Conservation (phyloP, 257 asterid species). For the Solanum chmielewskii region DNA sequence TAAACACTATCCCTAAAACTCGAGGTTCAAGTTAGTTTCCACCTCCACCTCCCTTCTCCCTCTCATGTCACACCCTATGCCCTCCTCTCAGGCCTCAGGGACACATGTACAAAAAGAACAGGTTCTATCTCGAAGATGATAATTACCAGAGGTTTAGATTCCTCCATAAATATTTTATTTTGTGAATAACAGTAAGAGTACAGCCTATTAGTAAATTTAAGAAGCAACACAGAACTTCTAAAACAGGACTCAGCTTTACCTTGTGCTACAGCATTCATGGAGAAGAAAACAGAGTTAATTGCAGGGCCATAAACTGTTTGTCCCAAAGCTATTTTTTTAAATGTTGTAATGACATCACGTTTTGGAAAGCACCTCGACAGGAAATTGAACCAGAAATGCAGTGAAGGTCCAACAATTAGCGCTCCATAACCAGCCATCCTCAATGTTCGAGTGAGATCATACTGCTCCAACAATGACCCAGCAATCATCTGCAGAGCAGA, state of each 20-base stretch:
- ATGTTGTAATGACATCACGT: conserved; percentile 57
- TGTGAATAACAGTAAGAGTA: not conserved
- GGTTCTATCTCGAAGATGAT: not conserved
- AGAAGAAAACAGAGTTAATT: conserved; percentile 67
- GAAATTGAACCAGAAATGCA: conserved; percentile 55
- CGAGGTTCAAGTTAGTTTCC: not conserved
- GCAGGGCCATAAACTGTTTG: conserved; percentile 70
- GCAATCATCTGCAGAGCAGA: conserved; percentile 18
- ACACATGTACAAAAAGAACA: not conserved
- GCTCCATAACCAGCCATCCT: conserved; percentile 56
- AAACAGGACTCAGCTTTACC: conserved; percentile 23
- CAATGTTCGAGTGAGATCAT: conserved; percentile 33
- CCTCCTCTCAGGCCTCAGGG: not conserved
- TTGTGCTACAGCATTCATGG: conserved; percentile 74
- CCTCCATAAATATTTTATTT: not conserved
- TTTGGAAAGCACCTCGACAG: conserved; percentile 45
- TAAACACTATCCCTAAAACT: not conserved
- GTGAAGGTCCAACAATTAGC: conserved; percentile 40
- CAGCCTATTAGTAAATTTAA: not conserved
- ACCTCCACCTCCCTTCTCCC: not conserved
- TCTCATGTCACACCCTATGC: not conserved
- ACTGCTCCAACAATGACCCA: conserved; percentile 21
- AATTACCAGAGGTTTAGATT: not conserved
- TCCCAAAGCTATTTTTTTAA: conserved; percentile 74
- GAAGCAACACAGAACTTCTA: not conserved